phyloP scores from a whole-genome alignment of 257 asterid species.

The Solanum clarkiae region DNA sequence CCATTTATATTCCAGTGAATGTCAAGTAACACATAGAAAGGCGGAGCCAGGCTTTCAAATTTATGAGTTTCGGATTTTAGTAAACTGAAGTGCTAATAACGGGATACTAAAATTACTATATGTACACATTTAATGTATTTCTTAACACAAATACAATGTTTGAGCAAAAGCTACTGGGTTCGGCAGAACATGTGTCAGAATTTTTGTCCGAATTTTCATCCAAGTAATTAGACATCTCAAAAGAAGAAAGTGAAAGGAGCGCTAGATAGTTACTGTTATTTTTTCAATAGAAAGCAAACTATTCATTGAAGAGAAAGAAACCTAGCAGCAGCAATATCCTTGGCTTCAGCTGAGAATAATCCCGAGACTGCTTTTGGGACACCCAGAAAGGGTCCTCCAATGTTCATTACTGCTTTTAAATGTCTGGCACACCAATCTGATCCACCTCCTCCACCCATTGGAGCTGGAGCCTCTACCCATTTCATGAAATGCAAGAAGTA shows the following conservation, averaged over 20 bases:
- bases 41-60: background rate
- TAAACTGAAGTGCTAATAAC: background rate
- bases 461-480: conserved; percentile 78
- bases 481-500: conserved; percentile 87
- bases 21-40: background rate
- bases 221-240: background rate
- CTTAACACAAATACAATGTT: background rate
- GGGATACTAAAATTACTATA: background rate
- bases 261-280: background rate
- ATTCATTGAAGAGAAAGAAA: conserved; percentile 10
- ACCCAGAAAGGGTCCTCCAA: conserved; percentile 80
- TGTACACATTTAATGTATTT: background rate
- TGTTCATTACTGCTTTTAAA: conserved; percentile 70
- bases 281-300: background rate
- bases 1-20: background rate
- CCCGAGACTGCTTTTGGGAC: conserved; percentile 71
- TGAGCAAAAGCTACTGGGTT: background rate
- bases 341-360: conserved; percentile 78
- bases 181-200: background rate
- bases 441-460: conserved; percentile 90
- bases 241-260: background rate
- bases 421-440: conserved; percentile 70
- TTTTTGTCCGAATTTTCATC: background rate
- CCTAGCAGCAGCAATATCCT: conserved; percentile 76
- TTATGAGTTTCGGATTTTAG: background rate